Evolutionary conservation across 2,329 filamentous ascomycete species (phyloP).

Genomic region (Fusarium napiforme): DNA sequence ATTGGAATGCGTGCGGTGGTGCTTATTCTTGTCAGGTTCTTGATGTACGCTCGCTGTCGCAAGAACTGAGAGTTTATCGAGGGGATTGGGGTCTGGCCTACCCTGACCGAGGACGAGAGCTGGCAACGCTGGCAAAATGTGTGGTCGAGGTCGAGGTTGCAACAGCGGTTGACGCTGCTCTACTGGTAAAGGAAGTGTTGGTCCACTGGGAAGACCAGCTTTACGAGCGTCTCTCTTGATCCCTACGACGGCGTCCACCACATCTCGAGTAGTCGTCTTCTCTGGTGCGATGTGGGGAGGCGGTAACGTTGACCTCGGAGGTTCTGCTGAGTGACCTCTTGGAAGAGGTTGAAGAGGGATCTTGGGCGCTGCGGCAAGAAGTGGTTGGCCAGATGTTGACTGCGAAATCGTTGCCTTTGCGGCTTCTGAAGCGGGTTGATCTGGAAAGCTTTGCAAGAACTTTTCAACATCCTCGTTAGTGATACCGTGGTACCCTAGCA

Average conservation of each 20-base stretch:
- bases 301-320: conserved; percentile 21
- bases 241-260: conserved; percentile 43
- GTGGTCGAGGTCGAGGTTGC: conserved; percentile 37
- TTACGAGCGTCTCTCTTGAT: conserved; percentile 40
- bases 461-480: conserved; percentile 52
- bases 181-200: conserved; percentile 21
- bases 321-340: conserved; percentile 33
- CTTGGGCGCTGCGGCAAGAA: conserved; percentile 24
- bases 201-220: conserved; percentile 3
- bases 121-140: conserved; percentile 32
- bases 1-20: conserved; percentile 31
- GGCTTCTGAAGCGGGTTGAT: conserved; percentile 46
- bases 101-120: conserved; percentile 42
- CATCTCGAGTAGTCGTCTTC: conserved; percentile 40
- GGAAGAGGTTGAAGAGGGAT: conserved; percentile 37
- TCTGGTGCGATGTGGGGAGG: conserved; percentile 27
- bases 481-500: conserved; percentile 56
- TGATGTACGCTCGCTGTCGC: conserved; percentile 51
- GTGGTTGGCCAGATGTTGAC: conserved; percentile 14
- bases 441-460: conserved; percentile 52
- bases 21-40: conserved; percentile 40
- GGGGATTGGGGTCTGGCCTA: conserved; percentile 34
- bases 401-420: conserved; percentile 42
- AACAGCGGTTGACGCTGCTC: conserved; percentile 38
- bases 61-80: conserved; percentile 53